These are phyloP conservation scores for Colletotrichum salicis DNA, from an alignment of 2,329 filamentous ascomycete genomes.

Conservation along the genomic window DNA sequence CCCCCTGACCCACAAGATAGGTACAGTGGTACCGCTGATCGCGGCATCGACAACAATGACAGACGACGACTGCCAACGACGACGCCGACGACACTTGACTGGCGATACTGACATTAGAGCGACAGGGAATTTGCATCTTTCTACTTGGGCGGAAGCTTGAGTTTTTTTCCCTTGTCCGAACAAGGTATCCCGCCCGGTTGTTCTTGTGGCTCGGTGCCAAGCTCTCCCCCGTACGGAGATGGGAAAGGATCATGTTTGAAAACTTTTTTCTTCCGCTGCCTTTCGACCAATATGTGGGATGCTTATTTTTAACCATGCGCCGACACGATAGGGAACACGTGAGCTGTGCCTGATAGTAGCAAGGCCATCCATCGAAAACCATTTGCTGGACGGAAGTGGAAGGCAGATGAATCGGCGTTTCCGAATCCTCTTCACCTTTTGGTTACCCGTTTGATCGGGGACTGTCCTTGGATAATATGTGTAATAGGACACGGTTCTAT, in stretches of 20 bases:
- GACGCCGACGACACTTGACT: not conserved
- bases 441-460: not conserved
- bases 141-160: not conserved
- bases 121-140: not conserved
- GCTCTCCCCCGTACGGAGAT: not conserved
- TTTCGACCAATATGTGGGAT: not conserved
- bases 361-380: conserved; percentile 11
- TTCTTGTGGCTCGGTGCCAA: not conserved
- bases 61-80: not conserved
- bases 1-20: not conserved
- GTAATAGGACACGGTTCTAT: not conserved
- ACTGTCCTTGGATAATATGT: not conserved
- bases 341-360: conserved; percentile 26
- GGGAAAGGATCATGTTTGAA: not conserved
- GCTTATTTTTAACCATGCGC: conserved; percentile 2
- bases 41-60: conserved; percentile 1
- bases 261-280: not conserved
- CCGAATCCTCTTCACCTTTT: not conserved
- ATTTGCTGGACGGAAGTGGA: not conserved
- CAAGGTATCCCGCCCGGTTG: not conserved
- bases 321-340: not conserved
- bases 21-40: not conserved
- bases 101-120: not conserved
- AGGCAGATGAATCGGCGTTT: not conserved
- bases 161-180: not conserved